Conservation (phyloP, 495 filamentous ascomycete genomes). For the Daldinia vernicosa region DNA sequence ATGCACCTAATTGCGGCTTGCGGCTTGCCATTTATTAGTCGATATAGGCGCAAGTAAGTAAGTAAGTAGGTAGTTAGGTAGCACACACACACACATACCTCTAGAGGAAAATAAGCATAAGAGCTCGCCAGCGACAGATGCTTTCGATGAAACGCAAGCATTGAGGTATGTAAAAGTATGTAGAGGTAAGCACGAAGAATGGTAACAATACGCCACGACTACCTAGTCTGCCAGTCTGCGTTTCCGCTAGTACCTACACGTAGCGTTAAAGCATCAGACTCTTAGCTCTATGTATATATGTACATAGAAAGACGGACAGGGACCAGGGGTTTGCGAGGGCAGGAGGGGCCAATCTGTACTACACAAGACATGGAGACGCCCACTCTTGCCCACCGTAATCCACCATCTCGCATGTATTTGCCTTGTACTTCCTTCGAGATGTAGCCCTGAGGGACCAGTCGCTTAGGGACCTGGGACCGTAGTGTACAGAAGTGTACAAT, state of each 20-base stretch:
- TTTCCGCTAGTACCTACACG: slow-evolving; percentile 35
- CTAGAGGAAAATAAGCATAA: slow-evolving; percentile 10
- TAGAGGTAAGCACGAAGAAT: slow-evolving; percentile 15
- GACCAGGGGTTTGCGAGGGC: slow-evolving; percentile 17
- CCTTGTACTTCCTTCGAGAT: slow-evolving; percentile 14
- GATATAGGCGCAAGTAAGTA: slow-evolving; percentile 7
- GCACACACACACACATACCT: neutral
- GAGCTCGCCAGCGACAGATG: neutral
- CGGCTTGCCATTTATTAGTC: neutral
- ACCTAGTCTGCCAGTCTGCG: neutral
- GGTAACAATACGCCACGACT: slow-evolving; percentile 11
- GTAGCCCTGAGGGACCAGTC: neutral
- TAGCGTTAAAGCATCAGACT: slow-evolving; percentile 34
- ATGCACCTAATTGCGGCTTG: neutral
- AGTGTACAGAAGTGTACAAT: neutral
- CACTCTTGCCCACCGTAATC: slow-evolving; percentile 17
- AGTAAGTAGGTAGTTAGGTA: no score
- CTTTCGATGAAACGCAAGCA: slow-evolving; percentile 10
- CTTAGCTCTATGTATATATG: no score
- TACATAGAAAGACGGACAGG: slow-evolving; percentile 24
- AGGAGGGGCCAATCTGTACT: slow-evolving; percentile 22
- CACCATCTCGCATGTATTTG: slow-evolving; percentile 32
- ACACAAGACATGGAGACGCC: slow-evolving; percentile 21
- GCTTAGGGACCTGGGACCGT: neutral
- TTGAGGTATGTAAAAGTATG: neutral